Base-by-base conservation (phyloP, 1,284 basidiomycete genomes). In the Ceratobasidium sp. region DNA sequence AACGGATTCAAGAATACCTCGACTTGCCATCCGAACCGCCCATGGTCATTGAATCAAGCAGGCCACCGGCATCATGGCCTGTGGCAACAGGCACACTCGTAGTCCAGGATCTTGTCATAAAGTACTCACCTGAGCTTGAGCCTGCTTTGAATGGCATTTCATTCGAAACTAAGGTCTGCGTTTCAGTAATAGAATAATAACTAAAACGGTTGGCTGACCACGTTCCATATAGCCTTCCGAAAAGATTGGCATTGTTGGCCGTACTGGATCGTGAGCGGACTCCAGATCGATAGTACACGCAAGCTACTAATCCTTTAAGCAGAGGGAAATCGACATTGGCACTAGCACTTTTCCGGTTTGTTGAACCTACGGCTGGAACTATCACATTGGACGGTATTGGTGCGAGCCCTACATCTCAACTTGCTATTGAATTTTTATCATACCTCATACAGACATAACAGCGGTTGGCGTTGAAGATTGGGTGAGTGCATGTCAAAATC, bases 1-100 rank as follows among this genome's bases (percentile, higher is more conserved):
- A 97, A 80, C 90, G 95, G 72, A 86, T 96, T 6, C 87, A 92
- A 3, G 95, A 97, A 82, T 97, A 96, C 78, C 86, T 96, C 21
- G 86, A 92, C 65, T 84, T 96, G n/a, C 92, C 93, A 0, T 91
- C 93, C 78, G 95, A 96, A 78, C 89, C 93, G 3, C 89, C 93
- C 0, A 84, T 89, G 0, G 78, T 90, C 71, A 89, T 94, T 60
- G 87, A 90, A 72, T 84, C 84, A 0, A 84, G 84, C 61, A 86
- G 89, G 3, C 88, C 88, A 1, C 92, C 93, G 0, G 92, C 93
- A 0, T 93, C 93, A 78, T 96, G 94, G 93, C 93, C 93, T 0
- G 92, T 92, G 2, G 77, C 75, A 53, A 55, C 75, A 1, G 73
- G 73, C 9, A 77, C 82, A 26, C 36, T 93, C 34, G 79, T 80